Evolutionary conservation across 352 stramenopile species (phyloP).

Genomic region (Thalassiosira oceanica): DNA sequence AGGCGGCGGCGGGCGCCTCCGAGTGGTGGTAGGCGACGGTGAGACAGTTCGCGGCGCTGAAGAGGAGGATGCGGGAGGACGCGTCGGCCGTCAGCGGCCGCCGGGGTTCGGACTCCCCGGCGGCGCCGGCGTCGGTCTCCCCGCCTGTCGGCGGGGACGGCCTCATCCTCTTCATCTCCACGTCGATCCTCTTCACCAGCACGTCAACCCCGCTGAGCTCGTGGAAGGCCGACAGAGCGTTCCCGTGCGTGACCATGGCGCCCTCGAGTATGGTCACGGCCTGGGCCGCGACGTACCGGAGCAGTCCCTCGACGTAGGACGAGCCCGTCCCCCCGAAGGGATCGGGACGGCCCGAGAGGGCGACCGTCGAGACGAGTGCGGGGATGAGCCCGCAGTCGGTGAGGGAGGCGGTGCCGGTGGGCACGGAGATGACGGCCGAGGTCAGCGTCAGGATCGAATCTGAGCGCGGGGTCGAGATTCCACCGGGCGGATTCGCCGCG

Average conservation of each 20-base stretch:
- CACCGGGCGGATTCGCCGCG: too few species aligned
- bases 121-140: background rate
- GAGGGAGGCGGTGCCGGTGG: conserved; percentile 63
- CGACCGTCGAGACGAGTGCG: conserved; percentile 70
- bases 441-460: conserved; percentile 76
- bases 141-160: background rate
- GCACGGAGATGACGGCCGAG: conserved; percentile 69
- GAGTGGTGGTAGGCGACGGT: conserved; percentile 80
- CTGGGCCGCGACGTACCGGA: conserved; percentile 75
- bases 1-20: conserved; percentile 45
- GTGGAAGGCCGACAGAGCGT: conserved; percentile 76
- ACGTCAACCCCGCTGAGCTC: conserved; percentile 78
- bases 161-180: conserved; percentile 60
- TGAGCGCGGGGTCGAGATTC: too few species aligned
- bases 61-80: conserved; percentile 71
- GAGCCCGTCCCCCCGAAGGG: background rate
- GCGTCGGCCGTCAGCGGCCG: conserved; percentile 6
- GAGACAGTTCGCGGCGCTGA: conserved; percentile 78
- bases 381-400: conserved; percentile 82
- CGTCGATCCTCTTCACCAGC: conserved; percentile 58
- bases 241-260: conserved; percentile 74
- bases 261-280: conserved; percentile 81
- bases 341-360: conserved; percentile 16
- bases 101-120: background rate
- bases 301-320: conserved; percentile 43